These are phyloP conservation scores for Graphilbum ipis-grandicollis DNA, from an alignment of 2,329 filamentous ascomycete species.

Conservation along the genomic window DNA sequence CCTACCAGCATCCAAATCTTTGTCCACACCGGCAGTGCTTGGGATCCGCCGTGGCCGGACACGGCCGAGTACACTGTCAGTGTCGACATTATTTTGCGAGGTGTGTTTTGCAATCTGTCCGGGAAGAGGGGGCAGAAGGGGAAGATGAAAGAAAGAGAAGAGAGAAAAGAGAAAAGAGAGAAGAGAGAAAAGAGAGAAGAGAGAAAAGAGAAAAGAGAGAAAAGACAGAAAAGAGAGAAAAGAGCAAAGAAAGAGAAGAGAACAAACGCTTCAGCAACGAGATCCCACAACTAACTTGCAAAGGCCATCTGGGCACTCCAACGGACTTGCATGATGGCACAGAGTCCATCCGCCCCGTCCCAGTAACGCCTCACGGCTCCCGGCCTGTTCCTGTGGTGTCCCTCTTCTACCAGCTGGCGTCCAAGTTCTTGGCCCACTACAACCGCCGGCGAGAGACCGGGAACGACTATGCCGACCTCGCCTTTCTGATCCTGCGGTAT, in stretches of 20 bases:
- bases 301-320: conserved; percentile 7
- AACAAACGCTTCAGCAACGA: too few species aligned
- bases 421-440: conserved; percentile 6
- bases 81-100: conserved; percentile 6
- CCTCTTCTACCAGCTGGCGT: conserved; percentile 5
- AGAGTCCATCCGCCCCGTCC: conserved; percentile 4
- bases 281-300: too few species aligned
- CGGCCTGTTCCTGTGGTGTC: conserved; percentile 3
- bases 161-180: too few species aligned
- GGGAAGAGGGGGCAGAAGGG: too few species aligned
- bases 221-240: too few species aligned
- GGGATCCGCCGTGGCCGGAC: conserved; percentile 2
- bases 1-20: conserved; percentile 7
- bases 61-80: conserved; percentile 3
- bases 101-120: conserved; percentile 1
- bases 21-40: conserved; percentile 6
- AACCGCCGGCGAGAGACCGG: conserved; percentile 1
- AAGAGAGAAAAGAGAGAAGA: too few species aligned
- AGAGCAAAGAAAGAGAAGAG: too few species aligned
- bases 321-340: conserved; percentile 3
- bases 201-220: too few species aligned
- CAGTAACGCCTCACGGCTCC: conserved; percentile 2
- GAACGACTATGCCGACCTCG: conserved; percentile 7
- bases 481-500: conserved; percentile 4
- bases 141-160: too few species aligned